A percentile compares a stretch with the other conserved stretches of the same genome.
These are phyloP conservation scores for Prillingera fragicola DNA, from an alignment of 1,284 basidiomycete genomes.

Conservation along the genomic window DNA sequence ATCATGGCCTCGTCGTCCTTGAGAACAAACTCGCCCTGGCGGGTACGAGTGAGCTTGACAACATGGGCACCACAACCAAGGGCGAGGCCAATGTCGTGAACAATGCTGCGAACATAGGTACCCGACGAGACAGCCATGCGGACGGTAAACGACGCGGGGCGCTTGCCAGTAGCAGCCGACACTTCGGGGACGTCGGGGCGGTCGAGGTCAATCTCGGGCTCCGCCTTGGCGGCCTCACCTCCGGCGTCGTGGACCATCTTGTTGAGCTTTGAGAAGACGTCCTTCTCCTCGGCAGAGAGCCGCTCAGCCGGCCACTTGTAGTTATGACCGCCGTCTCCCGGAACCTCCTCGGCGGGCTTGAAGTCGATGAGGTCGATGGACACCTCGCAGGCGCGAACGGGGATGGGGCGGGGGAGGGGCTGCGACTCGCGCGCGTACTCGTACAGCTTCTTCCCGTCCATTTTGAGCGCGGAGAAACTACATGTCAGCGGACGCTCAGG, in stretches of 20 bases:
- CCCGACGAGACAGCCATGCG: conserved; percentile 90
- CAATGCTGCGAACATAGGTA: conserved; percentile 89
- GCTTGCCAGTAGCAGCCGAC: conserved; percentile 40
- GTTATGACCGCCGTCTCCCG: conserved; percentile 49
- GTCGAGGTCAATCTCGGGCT: conserved; percentile 30
- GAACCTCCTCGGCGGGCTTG: conserved; percentile 38
- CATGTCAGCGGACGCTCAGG: neutral
- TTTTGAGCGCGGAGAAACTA: conserved; percentile 96
- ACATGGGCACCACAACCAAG: conserved; percentile 84
- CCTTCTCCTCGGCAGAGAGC: conserved; percentile 64
- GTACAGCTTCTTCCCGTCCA: conserved; percentile 93
- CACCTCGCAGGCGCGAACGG: conserved; percentile 75
- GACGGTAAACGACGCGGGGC: conserved; percentile 75
- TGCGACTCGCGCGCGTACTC: conserved; percentile 90
- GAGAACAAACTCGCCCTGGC: conserved; percentile 74
- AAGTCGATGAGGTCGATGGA: conserved; percentile 58
- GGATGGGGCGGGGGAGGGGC: conserved; percentile 87
- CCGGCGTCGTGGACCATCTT: conserved; percentile 44
- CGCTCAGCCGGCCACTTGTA: conserved; percentile 69
- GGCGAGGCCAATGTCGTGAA: conserved; percentile 79
- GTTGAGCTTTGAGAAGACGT: conserved; percentile 60
- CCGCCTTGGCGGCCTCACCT: conserved; percentile 24
- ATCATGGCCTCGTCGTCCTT: conserved; percentile 43
- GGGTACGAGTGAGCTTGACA: conserved; percentile 74
- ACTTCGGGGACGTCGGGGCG: conserved; percentile 44